A percentile compares a stretch with the other conserved stretches of the same genome.
phyloP scores from a whole-genome alignment of 768 basidiomycete genomes.

The Lentinula raphanica region DNA sequence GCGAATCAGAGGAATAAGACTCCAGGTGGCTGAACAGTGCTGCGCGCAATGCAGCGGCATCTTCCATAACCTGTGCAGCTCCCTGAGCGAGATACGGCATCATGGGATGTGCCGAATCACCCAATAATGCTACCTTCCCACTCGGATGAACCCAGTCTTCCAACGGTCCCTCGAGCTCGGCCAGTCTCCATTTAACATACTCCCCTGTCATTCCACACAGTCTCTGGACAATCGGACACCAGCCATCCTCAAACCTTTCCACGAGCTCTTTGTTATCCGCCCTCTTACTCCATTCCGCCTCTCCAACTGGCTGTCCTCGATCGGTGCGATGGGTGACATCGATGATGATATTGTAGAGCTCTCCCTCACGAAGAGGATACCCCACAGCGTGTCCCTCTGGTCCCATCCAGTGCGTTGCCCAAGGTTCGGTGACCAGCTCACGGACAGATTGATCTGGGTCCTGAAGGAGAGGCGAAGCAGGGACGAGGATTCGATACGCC shows the following conservation, averaged over 20 bases:
- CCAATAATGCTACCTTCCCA: constrained; percentile 25
- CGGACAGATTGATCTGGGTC: constrained; percentile 25
- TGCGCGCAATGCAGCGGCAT: constrained; percentile 29
- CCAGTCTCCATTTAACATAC: constrained; percentile 34
- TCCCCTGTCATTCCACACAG: constrained; percentile 28
- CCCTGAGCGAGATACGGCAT: constrained; percentile 21
- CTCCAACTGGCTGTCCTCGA: neutral
- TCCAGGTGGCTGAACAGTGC: constrained; percentile 11
- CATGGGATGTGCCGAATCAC: constrained; percentile 29
- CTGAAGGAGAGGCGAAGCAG: constrained; percentile 20
- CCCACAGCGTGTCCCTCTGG: constrained; percentile 29
- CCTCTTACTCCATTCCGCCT: constrained; percentile 5
- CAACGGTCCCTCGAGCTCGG: constrained; percentile 27
- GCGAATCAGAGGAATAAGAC: constrained; percentile 16
- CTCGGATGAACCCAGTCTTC: constrained; percentile 28
- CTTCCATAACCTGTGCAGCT: constrained; percentile 36
- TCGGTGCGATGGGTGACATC: constrained; percentile 28
- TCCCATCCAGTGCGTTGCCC: constrained; percentile 32
- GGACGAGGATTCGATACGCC: constrained; percentile 32
- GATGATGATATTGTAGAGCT: constrained; percentile 32
- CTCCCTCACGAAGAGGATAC: constrained; percentile 30
- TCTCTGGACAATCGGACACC: constrained; percentile 28
- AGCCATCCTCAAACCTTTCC: constrained; percentile 26
- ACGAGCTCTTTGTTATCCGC: constrained; percentile 26
- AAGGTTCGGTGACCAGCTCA: constrained; percentile 23